A percentile compares a stretch with the other conserved stretches of the same genome.
phyloP scores from a whole-genome alignment of 345 rosid genomes.

The Acer campestre region DNA sequence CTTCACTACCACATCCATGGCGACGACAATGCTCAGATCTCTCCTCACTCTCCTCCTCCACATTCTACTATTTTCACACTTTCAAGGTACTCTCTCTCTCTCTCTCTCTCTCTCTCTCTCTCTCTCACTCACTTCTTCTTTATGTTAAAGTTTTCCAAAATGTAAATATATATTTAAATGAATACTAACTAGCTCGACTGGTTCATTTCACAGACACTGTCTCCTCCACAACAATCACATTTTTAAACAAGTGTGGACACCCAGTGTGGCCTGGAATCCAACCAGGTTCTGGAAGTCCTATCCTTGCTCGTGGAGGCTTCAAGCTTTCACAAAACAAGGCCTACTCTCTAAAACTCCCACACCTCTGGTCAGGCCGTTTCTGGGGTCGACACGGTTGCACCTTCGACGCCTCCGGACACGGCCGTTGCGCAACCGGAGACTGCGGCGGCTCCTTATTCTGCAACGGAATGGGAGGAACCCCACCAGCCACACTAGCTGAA shows the following conservation, averaged over 20 bases:
- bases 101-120: not conserved
- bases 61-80: slow-evolving; percentile 39
- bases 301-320: slow-evolving; percentile 84
- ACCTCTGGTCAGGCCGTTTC: slow-evolving; percentile 95
- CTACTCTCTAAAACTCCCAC: slow-evolving; percentile 58
- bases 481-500: slow-evolving; percentile 94
- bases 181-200: not conserved
- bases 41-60: slow-evolving; percentile 15
- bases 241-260: slow-evolving; percentile 75
- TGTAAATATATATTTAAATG: too few relatives aligned
- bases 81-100: slow-evolving; percentile 33
- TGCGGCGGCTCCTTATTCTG: slow-evolving; percentile 83
- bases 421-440: slow-evolving; percentile 86
- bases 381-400: slow-evolving; percentile 96
- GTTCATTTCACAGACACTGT: not conserved
- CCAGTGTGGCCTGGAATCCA: slow-evolving; percentile 99
- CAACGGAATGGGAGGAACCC: slow-evolving; percentile 83
- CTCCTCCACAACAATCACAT: slow-evolving; percentile 61
- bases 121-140: too few relatives aligned
- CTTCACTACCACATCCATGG: slow-evolving; percentile 19
- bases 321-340: slow-evolving; percentile 68
- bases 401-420: slow-evolving; percentile 69
- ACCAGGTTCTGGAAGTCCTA: slow-evolving; percentile 76
- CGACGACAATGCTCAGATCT: slow-evolving; percentile 19
- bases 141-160: too few relatives aligned